These are phyloP conservation scores for Westerdykella sp. DNA, from an alignment of 2,329 filamentous ascomycete genomes.

Conservation along the genomic window DNA sequence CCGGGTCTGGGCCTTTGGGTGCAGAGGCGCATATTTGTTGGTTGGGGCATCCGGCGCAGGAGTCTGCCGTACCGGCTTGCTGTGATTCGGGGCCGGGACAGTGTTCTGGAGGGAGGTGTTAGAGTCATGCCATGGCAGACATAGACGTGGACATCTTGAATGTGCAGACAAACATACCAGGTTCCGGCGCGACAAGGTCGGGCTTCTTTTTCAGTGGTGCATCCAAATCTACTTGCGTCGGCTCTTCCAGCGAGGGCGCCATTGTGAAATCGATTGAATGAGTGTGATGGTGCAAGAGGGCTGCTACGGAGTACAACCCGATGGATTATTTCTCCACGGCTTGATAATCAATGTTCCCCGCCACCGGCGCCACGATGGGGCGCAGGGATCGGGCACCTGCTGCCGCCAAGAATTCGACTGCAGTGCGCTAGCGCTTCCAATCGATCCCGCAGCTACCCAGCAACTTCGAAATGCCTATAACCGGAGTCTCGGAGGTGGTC, in stretches of 20 bases:
- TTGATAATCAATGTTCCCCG: conserved; percentile 27
- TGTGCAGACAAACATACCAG: conserved; percentile 63
- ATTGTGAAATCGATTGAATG: conserved; percentile 42
- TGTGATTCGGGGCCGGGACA: conserved; percentile 86
- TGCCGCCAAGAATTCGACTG: no score
- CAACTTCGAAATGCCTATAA: no score
- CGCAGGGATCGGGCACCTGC: no score
- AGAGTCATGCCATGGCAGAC: conserved; percentile 7
- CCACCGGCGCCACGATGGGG: conserved; percentile 1
- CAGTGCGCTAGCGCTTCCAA: no score
- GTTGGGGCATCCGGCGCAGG: conserved; percentile 92
- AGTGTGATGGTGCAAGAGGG: no score
- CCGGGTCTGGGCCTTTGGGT: conserved; percentile 91
- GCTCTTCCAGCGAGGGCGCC: conserved; percentile 75
- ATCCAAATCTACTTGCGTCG: conserved; percentile 60
- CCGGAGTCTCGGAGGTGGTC: no score
- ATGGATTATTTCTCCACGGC: conserved; percentile 7
- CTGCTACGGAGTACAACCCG: no score
- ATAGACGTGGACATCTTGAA: conserved; percentile 42
- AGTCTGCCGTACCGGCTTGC: conserved; percentile 61
- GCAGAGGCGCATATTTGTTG: conserved; percentile 90
- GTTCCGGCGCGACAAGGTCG: conserved; percentile 85
- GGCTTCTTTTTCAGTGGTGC: conserved; percentile 73
- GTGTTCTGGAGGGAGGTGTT: conserved; percentile 55
- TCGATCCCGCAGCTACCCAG: no score